phyloP scores from a whole-genome alignment of 2,329 filamentous ascomycete genomes.

The Teratosphaeria epicoccoides region DNA sequence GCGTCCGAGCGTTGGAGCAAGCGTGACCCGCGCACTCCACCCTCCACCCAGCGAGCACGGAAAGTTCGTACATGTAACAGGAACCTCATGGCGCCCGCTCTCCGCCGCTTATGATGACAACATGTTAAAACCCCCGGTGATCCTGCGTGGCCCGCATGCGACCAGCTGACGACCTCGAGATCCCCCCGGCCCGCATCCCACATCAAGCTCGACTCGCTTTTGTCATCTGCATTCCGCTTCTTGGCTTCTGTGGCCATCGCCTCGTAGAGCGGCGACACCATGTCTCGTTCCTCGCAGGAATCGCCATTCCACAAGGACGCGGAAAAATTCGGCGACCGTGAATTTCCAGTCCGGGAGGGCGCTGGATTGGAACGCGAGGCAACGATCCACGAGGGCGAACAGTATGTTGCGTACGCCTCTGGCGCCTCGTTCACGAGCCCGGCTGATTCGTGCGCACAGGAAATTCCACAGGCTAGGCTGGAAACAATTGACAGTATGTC shows the following conservation, averaged over 20 bases:
- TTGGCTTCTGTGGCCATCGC: not conserved
- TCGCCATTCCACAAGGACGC: not conserved
- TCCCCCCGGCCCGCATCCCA: too few species aligned
- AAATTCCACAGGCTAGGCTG: conserved; percentile 5
- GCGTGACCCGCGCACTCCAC: not conserved
- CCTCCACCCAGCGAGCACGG: not conserved
- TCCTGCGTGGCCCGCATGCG: not conserved
- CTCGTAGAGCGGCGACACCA: not conserved
- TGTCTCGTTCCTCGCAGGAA: not conserved
- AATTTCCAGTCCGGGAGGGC: not conserved
- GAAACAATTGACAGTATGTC: conserved; percentile 1
- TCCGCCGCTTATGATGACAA: not conserved
- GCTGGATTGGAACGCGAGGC: not conserved
- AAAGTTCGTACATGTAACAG: not conserved
- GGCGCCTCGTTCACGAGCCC: not conserved
- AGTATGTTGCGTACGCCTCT: not conserved
- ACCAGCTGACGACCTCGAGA: not conserved
- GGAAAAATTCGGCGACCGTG: not conserved
- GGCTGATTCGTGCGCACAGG: not conserved
- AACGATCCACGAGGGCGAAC: conserved; percentile 3
- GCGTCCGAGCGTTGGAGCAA: not conserved
- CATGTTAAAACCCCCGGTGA: not conserved
- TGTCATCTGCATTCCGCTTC: not conserved
- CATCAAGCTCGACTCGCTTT: not conserved
- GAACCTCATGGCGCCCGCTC: not conserved